These are phyloP conservation scores for Geranium brycei DNA, from an alignment of 345 rosid species.

Conservation along the genomic window DNA sequence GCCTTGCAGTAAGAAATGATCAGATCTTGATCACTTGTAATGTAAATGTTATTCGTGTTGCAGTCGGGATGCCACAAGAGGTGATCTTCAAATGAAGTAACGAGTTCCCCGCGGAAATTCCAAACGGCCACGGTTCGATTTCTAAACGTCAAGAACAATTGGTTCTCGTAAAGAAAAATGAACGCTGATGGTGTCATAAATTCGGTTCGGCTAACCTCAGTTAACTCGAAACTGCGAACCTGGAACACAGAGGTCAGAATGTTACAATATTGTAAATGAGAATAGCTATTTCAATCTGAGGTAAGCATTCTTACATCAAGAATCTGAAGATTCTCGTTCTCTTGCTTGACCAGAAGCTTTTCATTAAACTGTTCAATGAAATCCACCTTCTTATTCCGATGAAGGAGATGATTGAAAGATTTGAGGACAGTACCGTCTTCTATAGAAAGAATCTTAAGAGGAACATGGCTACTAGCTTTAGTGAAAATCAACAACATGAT, in stretches of 20 bases:
- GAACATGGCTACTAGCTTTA: slow-evolving; percentile 32
- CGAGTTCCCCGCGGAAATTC: slow-evolving; percentile 61
- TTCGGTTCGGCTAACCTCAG: slow-evolving; percentile 37
- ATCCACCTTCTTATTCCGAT: slow-evolving; percentile 51
- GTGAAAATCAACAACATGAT: slow-evolving; percentile 40
- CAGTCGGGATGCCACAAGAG: slow-evolving; percentile 69
- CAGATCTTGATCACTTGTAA: slow-evolving; percentile 63
- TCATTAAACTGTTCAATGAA: slow-evolving; percentile 52
- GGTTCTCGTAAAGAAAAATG: slow-evolving; percentile 45
- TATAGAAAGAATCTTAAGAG: slow-evolving; percentile 42
- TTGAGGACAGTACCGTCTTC: slow-evolving; percentile 51
- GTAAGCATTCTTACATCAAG: slow-evolving; percentile 35
- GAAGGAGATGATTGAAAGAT: slow-evolving; percentile 45
- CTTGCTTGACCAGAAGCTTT: slow-evolving; percentile 57
- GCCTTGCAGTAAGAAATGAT: slow-evolving; percentile 71
- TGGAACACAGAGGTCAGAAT: slow-evolving; percentile 14
- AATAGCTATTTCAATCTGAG: not conserved
- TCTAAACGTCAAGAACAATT: slow-evolving; percentile 43
- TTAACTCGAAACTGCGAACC: slow-evolving; percentile 41
- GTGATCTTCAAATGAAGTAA: slow-evolving; percentile 53
- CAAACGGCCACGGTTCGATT: slow-evolving; percentile 60
- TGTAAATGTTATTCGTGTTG: slow-evolving; percentile 60
- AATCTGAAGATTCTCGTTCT: slow-evolving; percentile 52
- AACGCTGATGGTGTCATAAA: slow-evolving; percentile 48
- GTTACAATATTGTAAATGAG: not conserved